Base-by-base conservation (phyloP, 352 stramenopile species). In the Nothophytophthora sp. region DNA sequence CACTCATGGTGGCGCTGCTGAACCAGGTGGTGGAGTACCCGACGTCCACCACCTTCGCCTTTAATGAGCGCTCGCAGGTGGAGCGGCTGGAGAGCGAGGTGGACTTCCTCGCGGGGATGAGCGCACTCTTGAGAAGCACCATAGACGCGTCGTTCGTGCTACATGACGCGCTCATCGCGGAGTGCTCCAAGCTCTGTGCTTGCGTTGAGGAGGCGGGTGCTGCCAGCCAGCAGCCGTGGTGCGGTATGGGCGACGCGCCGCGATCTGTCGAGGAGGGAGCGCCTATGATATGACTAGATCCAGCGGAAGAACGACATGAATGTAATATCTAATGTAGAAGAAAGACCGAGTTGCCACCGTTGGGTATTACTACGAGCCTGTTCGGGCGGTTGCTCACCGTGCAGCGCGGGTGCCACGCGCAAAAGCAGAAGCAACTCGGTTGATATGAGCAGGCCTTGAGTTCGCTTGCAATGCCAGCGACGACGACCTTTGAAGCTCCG, bases 101-200 rank as follows among this genome's bases (percentile, higher is more conserved):
- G n/a, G 65, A 79, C 53, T 83, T 83, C 46, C 57, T 81, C 4
- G 27, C 42, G 5, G 74, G 68, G 0, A 36, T 82, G 30, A 76
- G 64, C 35, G 43, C 43, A 1, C 35, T 72, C 13, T 54, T 88
- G 16, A 55, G 57, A 5, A 63, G 45, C 43, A 27, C 55, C 23
- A 27, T 60, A 10, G 54, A 70, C 46, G 54, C 63, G 33, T 57
- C 63, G 11, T 50, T 35, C 16, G 59, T 67, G 32, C 41, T 73
- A 33, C 45, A 62, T 27, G 54, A 49, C 28, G 58, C 67, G 12
- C 54, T 62, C 6, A 55, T 83, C 46, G 49, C 46, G 15, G 49
- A 76, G 38, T 43, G 57, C 4, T 65, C 55, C 27, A 51, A 64
- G 22, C 27, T 74, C 10, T 74, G 62, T 24, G 55, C 47, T 4